These are phyloP conservation scores for Didymella segeticola DNA, from an alignment of 2,329 filamentous ascomycete species.

Conservation along the genomic window DNA sequence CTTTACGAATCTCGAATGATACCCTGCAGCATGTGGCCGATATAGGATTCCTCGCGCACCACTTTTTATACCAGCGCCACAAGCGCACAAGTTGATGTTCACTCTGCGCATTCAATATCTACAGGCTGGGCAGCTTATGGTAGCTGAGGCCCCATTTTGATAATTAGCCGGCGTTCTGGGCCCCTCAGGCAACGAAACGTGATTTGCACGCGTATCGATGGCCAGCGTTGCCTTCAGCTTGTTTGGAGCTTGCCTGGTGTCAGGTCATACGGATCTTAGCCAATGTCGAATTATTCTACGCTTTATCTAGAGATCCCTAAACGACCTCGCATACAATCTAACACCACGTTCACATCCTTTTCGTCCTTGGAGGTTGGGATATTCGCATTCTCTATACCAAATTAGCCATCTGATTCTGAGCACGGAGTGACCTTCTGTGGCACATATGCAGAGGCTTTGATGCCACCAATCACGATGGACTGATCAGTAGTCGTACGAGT, in stretches of 20 bases:
- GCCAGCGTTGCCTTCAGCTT: background rate
- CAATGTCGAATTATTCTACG: background rate
- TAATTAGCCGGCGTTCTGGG: conserved; percentile 14
- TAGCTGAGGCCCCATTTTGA: background rate
- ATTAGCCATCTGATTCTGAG: background rate
- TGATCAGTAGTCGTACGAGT: background rate
- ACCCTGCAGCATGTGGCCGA: conserved; percentile 10
- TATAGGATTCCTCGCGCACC: background rate
- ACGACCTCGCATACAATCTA: background rate
- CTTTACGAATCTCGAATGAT: conserved; percentile 12
- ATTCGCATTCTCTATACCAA: background rate
- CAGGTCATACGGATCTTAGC: background rate
- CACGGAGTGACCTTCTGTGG: background rate
- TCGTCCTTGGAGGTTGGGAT: background rate
- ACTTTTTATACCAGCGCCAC: conserved; percentile 10
- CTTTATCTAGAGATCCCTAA: background rate
- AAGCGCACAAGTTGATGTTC: conserved; percentile 5
- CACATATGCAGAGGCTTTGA: background rate
- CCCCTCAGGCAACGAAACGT: background rate
- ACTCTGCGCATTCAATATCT: background rate
- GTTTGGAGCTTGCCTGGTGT: background rate
- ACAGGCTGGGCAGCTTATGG: background rate
- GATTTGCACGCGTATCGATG: background rate
- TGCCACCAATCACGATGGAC: background rate
- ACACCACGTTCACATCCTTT: background rate